Conservation (phyloP, 140 eudicot genomes). For the Erigeron philadelphicus region DNA sequence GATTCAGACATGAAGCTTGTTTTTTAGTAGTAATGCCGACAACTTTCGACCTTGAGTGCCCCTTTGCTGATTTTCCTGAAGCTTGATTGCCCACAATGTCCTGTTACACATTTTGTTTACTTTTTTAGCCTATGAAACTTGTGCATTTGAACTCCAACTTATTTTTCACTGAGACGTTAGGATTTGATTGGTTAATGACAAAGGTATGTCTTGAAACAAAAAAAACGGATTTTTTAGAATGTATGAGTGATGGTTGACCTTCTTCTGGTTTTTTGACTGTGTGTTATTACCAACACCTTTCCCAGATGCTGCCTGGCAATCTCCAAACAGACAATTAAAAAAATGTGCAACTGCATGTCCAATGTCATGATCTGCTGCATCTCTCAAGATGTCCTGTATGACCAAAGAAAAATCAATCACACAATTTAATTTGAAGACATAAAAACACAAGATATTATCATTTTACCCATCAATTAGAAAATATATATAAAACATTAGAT, state of each 20-base stretch:
- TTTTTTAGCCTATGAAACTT: neutral
- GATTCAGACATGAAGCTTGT: conserved; percentile 41
- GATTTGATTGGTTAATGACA: neutral
- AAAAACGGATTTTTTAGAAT: neutral
- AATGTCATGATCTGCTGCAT: conserved; percentile 86
- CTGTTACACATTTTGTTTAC: conserved; percentile 35
- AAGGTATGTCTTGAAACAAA: neutral
- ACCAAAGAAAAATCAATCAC: neutral
- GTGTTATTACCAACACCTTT: conserved; percentile 39
- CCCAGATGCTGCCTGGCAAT: conserved; percentile 46
- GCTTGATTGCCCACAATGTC: conserved; percentile 43
- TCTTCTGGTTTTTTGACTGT: conserved; percentile 53
- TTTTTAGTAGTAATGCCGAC: conserved; percentile 41
- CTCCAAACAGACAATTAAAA: conserved; percentile 79
- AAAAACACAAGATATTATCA: neutral
- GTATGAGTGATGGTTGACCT: conserved; percentile 38
- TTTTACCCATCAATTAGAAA: neutral
- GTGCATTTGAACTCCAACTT: neutral
- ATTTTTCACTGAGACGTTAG: neutral
- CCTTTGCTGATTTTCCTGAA: conserved; percentile 53
- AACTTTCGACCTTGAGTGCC: conserved; percentile 48
- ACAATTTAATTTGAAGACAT: neutral
- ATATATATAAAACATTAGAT: neutral
- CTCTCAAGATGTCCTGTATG: conserved; percentile 71
- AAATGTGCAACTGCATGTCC: conserved; percentile 74